Percentiles rank a stretch among this genome's conserved stretches.
Conservation (phyloP, 31 red algal genomes). For the Odonthalia washingtoniensis region DNA sequence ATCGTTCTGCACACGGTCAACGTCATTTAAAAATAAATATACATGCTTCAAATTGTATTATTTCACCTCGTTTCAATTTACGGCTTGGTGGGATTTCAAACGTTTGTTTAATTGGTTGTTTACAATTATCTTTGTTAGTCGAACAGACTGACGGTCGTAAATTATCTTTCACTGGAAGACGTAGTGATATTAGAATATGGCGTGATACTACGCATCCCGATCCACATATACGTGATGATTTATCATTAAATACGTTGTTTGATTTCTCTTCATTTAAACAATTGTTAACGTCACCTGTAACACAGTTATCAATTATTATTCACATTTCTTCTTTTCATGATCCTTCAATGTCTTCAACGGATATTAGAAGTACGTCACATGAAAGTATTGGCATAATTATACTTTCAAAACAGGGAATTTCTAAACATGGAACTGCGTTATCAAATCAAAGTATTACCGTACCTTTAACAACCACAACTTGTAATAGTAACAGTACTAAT, state of each 20-base stretch:
- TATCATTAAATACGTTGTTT: background rate
- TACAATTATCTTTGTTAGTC: slow-evolving; percentile 36
- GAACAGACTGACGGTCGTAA: slow-evolving; percentile 26
- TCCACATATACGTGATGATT: background rate
- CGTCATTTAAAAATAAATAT: slow-evolving; percentile 35
- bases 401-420: background rate
- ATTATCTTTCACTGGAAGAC: slow-evolving; percentile 33
- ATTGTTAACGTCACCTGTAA: background rate
- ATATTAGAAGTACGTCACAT: background rate
- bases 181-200: background rate
- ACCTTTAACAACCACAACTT: background rate
- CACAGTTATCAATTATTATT: background rate
- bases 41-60: slow-evolving; percentile 33
- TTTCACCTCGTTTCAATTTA: background rate
- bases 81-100: background rate
- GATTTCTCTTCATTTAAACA: background rate
- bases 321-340: background rate
- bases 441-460: background rate
- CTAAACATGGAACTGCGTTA: background rate
- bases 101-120: background rate
- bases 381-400: background rate
- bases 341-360: background rate
- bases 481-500: background rate
- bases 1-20: slow-evolving; percentile 40
- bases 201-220: background rate